A percentile compares a stretch with the other conserved stretches of the same genome.
phyloP scores from a whole-genome alignment of 345 rosid species.

The Dipteronia dyeriana region DNA sequence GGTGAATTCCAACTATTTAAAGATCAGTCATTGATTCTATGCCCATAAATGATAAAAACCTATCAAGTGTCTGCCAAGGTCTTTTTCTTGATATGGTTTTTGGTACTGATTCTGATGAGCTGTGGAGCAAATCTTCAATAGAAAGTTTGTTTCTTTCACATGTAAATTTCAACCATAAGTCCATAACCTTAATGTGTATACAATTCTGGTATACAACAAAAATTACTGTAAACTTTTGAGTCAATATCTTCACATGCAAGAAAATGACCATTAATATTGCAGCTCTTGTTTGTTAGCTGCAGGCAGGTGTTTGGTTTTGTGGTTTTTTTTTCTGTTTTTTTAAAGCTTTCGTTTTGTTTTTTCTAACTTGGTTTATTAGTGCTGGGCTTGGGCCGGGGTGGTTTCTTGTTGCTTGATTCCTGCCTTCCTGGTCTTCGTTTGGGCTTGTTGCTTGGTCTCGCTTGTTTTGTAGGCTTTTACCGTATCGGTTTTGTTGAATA shows the following conservation, averaged over 20 bases:
- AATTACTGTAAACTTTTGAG: background rate
- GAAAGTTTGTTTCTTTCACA: background rate
- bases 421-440: no score
- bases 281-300: no score
- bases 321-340: no score
- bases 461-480: no score
- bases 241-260: background rate
- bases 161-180: background rate
- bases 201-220: background rate
- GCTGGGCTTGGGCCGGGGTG: no score
- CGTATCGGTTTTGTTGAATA: no score
- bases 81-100: background rate
- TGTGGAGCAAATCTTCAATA: background rate
- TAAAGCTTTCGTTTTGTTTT: no score
- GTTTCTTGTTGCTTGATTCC: no score
- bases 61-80: background rate
- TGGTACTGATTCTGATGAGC: background rate
- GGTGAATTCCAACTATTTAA: background rate
- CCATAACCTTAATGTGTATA: background rate
- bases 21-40: background rate
- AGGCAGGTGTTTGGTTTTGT: no score
- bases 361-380: no score
- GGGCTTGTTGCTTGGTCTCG: no score
- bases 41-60: background rate
- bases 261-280: background rate